A percentile compares a stretch with the other conserved stretches of the same genome.
Conservation (phyloP, 2,329 filamentous ascomycete genomes). For the Gaeumannomyces tritici region DNA sequence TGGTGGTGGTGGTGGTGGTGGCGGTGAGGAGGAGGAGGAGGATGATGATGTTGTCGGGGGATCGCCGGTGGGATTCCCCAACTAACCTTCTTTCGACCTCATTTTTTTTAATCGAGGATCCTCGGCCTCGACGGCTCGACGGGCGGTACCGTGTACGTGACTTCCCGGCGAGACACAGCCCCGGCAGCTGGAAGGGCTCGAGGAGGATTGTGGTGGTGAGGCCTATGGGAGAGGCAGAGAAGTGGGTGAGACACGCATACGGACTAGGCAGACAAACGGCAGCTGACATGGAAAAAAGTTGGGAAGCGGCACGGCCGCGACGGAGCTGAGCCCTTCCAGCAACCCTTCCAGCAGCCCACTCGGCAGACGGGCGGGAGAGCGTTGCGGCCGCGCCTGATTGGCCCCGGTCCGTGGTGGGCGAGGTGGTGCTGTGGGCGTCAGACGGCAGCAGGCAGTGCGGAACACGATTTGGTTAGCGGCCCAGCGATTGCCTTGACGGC, state of each 20-base stretch:
- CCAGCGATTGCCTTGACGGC: too few relatives aligned
- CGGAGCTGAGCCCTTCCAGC: not conserved
- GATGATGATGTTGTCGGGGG: too few relatives aligned
- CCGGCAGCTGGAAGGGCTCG: not conserved
- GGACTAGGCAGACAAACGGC: not conserved
- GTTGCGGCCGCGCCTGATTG: not conserved
- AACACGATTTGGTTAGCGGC: not conserved
- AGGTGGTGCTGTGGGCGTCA: not conserved
- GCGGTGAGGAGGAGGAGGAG: too few relatives aligned
- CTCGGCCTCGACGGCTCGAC: too few relatives aligned
- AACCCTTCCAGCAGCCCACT: not conserved
- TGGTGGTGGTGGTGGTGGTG: too few relatives aligned
- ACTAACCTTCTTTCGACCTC: not conserved
- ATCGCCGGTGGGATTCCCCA: not conserved
- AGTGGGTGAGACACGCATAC: not conserved
- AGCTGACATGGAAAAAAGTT: not conserved
- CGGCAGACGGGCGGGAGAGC: not conserved
- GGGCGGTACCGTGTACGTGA: too few relatives aligned
- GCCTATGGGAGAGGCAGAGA: not conserved
- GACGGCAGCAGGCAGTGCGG: not conserved
- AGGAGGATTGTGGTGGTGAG: not conserved
- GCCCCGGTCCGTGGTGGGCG: too few relatives aligned
- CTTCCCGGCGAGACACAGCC: not conserved
- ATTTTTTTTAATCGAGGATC: too few relatives aligned
- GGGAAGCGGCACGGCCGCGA: not conserved